Conservation (phyloP, 805 yeast species). For the Kodamaea sagamina region DNA sequence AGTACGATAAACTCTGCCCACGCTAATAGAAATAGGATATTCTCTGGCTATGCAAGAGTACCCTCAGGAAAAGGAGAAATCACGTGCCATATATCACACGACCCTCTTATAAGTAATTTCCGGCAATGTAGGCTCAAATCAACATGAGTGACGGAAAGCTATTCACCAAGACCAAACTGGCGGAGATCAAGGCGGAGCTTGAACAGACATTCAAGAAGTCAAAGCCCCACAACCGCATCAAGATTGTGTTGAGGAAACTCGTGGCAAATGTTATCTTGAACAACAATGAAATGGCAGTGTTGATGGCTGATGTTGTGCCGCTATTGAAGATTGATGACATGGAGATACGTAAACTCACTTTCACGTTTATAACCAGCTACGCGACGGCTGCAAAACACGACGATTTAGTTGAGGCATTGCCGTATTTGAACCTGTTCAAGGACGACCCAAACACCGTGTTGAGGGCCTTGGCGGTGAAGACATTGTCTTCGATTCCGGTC, state of each 20-base stretch:
- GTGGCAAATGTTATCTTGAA: constrained; percentile 84
- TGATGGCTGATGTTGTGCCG: constrained; percentile 52
- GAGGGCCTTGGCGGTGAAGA: constrained; percentile 62
- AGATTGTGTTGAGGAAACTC: constrained; percentile 58
- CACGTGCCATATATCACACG: too few species aligned
- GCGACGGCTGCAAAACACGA: constrained; percentile 55
- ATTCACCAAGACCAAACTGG: constrained; percentile 40
- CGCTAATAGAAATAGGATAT: too few species aligned
- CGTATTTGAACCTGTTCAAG: constrained; percentile 55
- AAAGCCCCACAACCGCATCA: constrained; percentile 40
- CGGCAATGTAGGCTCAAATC: neutral
- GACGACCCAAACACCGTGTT: constrained; percentile 48
- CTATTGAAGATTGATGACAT: constrained; percentile 18
- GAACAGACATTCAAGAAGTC: constrained; percentile 46
- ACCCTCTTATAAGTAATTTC: neutral
- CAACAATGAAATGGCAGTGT: constrained; percentile 67
- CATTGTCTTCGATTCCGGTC: constrained; percentile 60
- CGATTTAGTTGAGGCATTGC: constrained; percentile 56
- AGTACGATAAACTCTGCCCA: too few species aligned
- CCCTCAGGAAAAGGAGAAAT: too few species aligned
- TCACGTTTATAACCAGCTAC: constrained; percentile 63
- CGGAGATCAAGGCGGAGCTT: constrained; percentile 43
- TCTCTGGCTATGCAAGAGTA: too few species aligned
- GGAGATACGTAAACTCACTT: constrained; percentile 48
- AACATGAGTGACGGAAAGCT: constrained; percentile 41